Evolutionary conservation across 23 red algal genomes (phyloP).

Genomic region (Gracilaria caudata): DNA sequence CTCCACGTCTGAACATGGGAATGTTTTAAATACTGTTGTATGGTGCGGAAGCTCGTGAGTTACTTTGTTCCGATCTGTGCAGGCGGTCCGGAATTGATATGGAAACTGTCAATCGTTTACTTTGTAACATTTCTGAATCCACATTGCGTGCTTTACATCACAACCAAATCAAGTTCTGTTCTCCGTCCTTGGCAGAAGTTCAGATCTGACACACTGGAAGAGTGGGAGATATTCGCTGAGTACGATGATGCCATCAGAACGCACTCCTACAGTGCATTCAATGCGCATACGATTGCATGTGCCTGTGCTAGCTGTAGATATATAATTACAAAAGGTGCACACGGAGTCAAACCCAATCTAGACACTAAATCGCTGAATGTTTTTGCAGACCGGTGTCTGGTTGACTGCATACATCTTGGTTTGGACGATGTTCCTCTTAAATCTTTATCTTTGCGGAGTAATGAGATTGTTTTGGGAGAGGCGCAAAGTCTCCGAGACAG

Average conservation of each 20-base stretch:
- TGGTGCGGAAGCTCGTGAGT: not conserved
- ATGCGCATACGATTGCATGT: not conserved
- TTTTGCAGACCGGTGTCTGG: not conserved
- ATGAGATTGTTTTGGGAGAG: not conserved
- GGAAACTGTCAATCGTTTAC: not conserved
- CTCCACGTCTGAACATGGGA: not conserved
- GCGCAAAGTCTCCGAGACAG: not conserved
- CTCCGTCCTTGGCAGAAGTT: not conserved
- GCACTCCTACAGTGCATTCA: not conserved
- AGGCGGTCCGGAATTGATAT: not conserved
- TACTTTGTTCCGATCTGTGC: not conserved
- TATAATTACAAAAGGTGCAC: not conserved
- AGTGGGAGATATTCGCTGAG: not conserved
- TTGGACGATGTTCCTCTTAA: not conserved
- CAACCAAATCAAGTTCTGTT: not conserved
- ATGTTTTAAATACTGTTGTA: not conserved
- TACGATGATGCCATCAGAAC: not conserved
- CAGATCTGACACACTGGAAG: not conserved
- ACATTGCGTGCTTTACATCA: not conserved
- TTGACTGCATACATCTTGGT: not conserved
- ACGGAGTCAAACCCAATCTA: not conserved
- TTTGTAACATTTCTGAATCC: not conserved
- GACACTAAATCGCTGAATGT: not conserved
- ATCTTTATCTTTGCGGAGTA: not conserved
- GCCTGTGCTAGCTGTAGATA: not conserved